Evolutionary conservation across 768 basidiomycete genomes (phyloP).

Genomic region (Russula ochroleuca): DNA sequence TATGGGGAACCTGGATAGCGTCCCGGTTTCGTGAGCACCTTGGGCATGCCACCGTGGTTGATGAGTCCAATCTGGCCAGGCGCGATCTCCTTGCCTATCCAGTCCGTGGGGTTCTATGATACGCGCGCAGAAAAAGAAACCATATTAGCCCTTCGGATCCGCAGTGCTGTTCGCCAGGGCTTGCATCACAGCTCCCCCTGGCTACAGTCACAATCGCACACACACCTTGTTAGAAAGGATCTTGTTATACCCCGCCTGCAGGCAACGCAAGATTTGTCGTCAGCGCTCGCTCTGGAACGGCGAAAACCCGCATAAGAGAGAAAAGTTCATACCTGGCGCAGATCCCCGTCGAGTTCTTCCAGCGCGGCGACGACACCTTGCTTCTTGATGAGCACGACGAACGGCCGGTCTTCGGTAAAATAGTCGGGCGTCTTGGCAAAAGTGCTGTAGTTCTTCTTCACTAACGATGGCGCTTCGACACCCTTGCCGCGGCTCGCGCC

Average conservation of each 20-base stretch:
- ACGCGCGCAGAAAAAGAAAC: background rate
- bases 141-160: background rate
- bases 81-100: conserved; percentile 66
- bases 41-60: conserved; percentile 79
- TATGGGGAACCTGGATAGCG: conserved; percentile 74
- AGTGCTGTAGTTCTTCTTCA: background rate
- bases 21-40: conserved; percentile 67
- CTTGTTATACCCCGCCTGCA: conserved; percentile 51
- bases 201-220: background rate
- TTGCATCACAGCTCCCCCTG: background rate
- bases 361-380: conserved; percentile 66
- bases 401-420: conserved; percentile 53
- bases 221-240: conserved; percentile 61
- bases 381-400: conserved; percentile 65
- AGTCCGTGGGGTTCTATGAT: conserved; percentile 51
- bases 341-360: conserved; percentile 61
- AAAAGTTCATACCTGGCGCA: conserved; percentile 42
- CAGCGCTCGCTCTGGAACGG: too few species aligned
- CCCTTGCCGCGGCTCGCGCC: conserved; percentile 5
- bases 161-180: background rate
- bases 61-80: conserved; percentile 73
- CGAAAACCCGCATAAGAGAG: background rate
- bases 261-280: background rate
- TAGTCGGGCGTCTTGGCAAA: conserved; percentile 25
- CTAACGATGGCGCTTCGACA: background rate